Percentiles rank a stretch among this genome's conserved stretches.
Conservation (phyloP, 192 early-diverging fungal genomes). For the Spinellus fusiger region DNA sequence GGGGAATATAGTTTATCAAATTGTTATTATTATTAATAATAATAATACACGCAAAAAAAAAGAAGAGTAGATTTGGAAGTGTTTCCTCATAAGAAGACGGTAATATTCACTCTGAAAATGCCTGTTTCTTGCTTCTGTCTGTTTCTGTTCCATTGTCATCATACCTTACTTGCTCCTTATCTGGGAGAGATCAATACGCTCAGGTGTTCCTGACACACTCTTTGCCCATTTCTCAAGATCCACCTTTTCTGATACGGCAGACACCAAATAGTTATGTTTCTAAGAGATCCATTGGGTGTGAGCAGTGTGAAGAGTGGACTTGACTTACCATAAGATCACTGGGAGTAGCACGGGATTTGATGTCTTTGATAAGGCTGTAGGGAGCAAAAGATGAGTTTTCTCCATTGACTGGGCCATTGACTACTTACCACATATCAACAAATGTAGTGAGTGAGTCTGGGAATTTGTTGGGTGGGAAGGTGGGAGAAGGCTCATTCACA, state of each 20-base stretch:
- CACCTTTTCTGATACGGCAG: constrained; percentile 48
- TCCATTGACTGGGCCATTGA: neutral
- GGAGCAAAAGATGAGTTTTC: neutral
- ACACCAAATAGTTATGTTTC: constrained; percentile 52
- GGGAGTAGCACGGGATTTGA: constrained; percentile 54
- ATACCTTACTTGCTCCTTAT: neutral
- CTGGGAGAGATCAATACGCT: constrained; percentile 1
- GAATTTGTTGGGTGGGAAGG: constrained; percentile 69
- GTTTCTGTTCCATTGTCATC: neutral
- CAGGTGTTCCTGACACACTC: neutral
- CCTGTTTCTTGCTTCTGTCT: neutral
- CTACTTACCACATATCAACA: constrained; percentile 57
- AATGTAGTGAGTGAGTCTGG: constrained; percentile 73
- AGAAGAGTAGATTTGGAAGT: too few relatives aligned
- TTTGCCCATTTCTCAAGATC: constrained; percentile 61
- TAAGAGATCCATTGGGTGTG: constrained; percentile 9
- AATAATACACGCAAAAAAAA: too few relatives aligned
- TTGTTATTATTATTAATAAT: too few relatives aligned
- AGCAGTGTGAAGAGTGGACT: neutral
- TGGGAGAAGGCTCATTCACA: constrained; percentile 80
- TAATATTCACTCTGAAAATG: too few relatives aligned
- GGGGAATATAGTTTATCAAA: too few relatives aligned
- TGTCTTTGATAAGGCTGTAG: constrained; percentile 51
- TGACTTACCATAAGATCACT: constrained; percentile 54
- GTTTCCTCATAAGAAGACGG: too few relatives aligned